Percentiles rank a stretch among this genome's conserved stretches.
These are phyloP conservation scores for Penicillium coprophilum DNA, from an alignment of 495 filamentous ascomycete genomes.

Conservation along the genomic window DNA sequence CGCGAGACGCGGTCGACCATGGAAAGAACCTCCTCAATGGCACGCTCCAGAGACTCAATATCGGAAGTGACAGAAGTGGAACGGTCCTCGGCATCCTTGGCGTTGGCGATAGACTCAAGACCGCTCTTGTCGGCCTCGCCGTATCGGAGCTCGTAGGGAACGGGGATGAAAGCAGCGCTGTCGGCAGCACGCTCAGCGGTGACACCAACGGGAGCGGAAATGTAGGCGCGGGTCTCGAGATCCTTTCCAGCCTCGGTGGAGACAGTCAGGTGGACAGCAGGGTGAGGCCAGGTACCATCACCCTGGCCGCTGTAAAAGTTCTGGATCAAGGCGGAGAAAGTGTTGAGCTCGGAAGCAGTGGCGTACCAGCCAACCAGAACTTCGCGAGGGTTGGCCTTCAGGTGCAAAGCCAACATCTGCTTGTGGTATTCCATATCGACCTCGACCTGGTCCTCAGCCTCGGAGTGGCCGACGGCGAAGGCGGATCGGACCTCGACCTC, in stretches of 20 bases:
- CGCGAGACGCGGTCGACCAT: conserved; percentile 86
- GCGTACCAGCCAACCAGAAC: conserved; percentile 98
- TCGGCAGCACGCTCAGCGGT: conserved; percentile 92
- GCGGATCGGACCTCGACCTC: conserved; percentile 93
- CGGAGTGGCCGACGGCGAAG: conserved; percentile 97
- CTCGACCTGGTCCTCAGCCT: conserved; percentile 97
- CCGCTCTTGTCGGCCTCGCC: conserved; percentile 90
- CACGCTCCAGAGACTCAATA: conserved; percentile 80
- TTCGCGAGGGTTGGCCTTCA: conserved; percentile 92
- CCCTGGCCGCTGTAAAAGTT: conserved; percentile 98
- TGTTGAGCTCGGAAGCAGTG: conserved; percentile 92
- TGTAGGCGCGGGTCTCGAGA: conserved; percentile 85
- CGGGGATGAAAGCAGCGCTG: conserved; percentile 92
- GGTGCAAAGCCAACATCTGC: conserved; percentile 91
- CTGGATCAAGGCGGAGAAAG: conserved; percentile 95
- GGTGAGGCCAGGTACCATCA: conserved; percentile 94
- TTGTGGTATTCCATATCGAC: conserved; percentile 99
- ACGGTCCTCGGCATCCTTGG: conserved; percentile 75
- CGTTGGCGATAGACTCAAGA: conserved; percentile 78
- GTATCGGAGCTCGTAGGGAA: conserved; percentile 88
- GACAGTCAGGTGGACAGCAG: conserved; percentile 93
- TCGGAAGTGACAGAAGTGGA: conserved; percentile 72
- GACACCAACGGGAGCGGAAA: conserved; percentile 90
- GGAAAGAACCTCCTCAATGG: conserved; percentile 78
- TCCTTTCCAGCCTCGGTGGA: conserved; percentile 81